Percentiles rank a stretch among this genome's conserved stretches.
These are phyloP conservation scores for Ogataea hybrid DNA, from an alignment of 1,139 yeast species.

Conservation along the genomic window DNA sequence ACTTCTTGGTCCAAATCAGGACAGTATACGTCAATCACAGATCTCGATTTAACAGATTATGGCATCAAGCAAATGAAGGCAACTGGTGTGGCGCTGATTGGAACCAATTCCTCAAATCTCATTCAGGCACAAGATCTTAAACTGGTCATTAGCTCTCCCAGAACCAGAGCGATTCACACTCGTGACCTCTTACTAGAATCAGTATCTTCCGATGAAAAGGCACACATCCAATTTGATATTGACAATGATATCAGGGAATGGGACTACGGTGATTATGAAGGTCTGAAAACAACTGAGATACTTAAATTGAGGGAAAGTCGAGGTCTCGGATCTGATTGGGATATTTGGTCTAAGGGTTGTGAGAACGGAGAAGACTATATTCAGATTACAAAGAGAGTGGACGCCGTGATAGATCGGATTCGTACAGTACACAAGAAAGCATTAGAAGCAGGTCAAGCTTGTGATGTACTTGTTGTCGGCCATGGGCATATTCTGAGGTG, in stretches of 20 bases:
- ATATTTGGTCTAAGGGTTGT: conserved; percentile 91
- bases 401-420: conserved; percentile 62
- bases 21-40: conserved; percentile 85
- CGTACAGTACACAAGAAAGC: conserved; percentile 62
- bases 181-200: conserved; percentile 52
- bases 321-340: conserved; percentile 68
- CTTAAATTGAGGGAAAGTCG: conserved; percentile 52
- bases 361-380: conserved; percentile 77
- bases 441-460: conserved; percentile 47
- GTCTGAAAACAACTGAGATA: conserved; percentile 68
- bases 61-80: conserved; percentile 75
- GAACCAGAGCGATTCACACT: conserved; percentile 76
- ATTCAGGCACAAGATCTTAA: conserved; percentile 64
- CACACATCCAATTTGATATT: conserved; percentile 44
- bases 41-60: conserved; percentile 69
- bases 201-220: conserved; percentile 44
- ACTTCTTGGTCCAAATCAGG: conserved; percentile 96
- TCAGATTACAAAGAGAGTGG: conserved; percentile 69
- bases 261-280: conserved; percentile 97
- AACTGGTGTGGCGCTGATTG: conserved; percentile 72
- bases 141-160: conserved; percentile 73
- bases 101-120: conserved; percentile 48
- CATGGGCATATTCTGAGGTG: conserved; percentile 93
- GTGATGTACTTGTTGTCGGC: conserved; percentile 81
- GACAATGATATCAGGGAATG: conserved; percentile 84